Percentiles rank a stretch among this genome's conserved stretches.
Conservation (phyloP, 2,329 filamentous ascomycete genomes). For the Nemania sp. region DNA sequence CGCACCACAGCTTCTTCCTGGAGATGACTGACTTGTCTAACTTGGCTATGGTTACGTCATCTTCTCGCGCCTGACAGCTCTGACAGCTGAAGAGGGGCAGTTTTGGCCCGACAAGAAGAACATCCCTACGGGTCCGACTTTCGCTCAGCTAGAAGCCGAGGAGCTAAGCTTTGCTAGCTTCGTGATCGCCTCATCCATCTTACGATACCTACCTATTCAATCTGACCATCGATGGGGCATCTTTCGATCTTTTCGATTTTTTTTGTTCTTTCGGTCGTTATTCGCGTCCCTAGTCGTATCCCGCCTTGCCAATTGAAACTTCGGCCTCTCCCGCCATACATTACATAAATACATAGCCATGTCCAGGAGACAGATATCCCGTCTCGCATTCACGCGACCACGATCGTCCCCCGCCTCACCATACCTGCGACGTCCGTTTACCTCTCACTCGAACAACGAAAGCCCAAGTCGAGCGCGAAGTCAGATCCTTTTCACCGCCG, state of each 20-base stretch:
- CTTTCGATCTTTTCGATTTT: constrained; percentile 8
- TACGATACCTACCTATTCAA: constrained; percentile 13
- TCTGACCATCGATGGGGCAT: constrained; percentile 21
- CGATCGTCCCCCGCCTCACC: constrained; percentile 24
- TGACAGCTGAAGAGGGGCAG: neutral
- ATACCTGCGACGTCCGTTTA: constrained; percentile 31
- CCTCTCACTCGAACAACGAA: constrained; percentile 27
- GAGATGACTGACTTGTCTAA: too few species aligned
- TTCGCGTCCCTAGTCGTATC: too few species aligned
- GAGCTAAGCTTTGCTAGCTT: too few species aligned
- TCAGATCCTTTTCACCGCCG: constrained; percentile 23
- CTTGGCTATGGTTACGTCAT: too few species aligned
- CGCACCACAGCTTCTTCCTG: too few species aligned
- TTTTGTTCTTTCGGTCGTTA: too few species aligned
- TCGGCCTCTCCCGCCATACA: too few species aligned
- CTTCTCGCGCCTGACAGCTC: neutral
- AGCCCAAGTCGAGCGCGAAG: constrained; percentile 27
- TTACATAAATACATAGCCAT: too few species aligned
- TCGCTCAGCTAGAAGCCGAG: neutral
- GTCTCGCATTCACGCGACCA: constrained; percentile 31
- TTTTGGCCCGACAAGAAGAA: neutral
- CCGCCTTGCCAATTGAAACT: too few species aligned
- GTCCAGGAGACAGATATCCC: constrained; percentile 34
- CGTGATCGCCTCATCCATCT: constrained; percentile 17
- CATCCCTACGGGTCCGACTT: neutral